Base-by-base conservation (phyloP, 2,329 filamentous ascomycete species). In the Diplocarpon rosae region DNA sequence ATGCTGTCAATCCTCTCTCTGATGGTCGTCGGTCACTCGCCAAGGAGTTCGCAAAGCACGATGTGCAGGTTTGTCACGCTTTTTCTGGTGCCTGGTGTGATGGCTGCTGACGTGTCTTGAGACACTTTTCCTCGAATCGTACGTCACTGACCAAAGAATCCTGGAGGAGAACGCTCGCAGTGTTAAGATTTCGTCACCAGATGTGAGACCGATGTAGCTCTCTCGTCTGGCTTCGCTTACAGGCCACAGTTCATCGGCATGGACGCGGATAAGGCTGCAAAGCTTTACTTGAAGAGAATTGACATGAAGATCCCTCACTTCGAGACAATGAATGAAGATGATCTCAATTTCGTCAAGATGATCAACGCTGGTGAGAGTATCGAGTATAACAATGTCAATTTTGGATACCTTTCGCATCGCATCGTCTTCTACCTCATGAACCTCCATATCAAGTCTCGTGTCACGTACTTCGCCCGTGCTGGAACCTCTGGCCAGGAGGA, bases 391-490 rank as follows among this genome's bases (percentile, higher is more conserved):
- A 95, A 96, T 55, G 85, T 92, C 62, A 89, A 83, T 60, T 96
- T 98, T 64, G 90, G 89, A 56, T 98, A 98, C 61, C 75, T 98
- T 28, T 94, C 89, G 0, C 89, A 98, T 63, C 80, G 92, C 49
- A 98, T 98, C 54, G 90, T 98, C 44, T 98, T 98, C 66, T 98
- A 96, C 64, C 78, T 98, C 37, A 85, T 95, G 60, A 98, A 98
- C 59, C 72, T 96, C 17, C 92, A 98, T 65, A 95, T 95, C 70
- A 96, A 98, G 65, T 84, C 84, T 39, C 79, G 90, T 45, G 86
- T 86, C 51, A 96, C 88, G 6, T 96, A 93, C 65, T 96, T 96
- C 63, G 89, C 82, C 38, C 78, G 90, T 51, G 82, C 90, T 40
- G 92, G 92, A 31, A 83, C 85, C 6, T 86, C 90, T 0, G 73